These are phyloP conservation scores for Prunella vulgaris DNA, from an alignment of 257 asterid species.

Conservation along the genomic window DNA sequence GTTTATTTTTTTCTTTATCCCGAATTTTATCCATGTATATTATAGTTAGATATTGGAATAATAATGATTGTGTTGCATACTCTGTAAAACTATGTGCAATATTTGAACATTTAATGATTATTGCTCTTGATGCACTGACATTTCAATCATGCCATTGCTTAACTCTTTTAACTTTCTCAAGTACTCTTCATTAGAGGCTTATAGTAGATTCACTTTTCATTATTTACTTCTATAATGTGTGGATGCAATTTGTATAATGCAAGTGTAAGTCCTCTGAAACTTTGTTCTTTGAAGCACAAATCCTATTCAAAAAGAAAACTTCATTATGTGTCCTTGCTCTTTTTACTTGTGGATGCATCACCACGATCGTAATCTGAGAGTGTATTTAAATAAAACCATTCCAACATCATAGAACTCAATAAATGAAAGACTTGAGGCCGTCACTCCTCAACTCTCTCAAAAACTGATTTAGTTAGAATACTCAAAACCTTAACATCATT, in stretches of 20 bases:
- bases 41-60: background rate
- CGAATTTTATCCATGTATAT: background rate
- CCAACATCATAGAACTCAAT: too few species aligned
- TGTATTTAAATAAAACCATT: too few species aligned
- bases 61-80: background rate
- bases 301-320: too few species aligned
- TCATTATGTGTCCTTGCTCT: too few species aligned
- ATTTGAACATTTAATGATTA: background rate
- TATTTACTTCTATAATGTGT: too few species aligned
- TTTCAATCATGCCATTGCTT: background rate
- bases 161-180: background rate
- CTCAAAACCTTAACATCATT: too few species aligned
- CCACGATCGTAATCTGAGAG: too few species aligned
- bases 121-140: background rate
- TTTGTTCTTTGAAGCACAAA: background rate
- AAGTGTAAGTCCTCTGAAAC: background rate
- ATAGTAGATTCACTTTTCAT: too few species aligned
- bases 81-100: background rate
- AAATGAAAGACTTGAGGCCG: too few species aligned
- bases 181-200: background rate
- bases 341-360: too few species aligned
- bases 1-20: background rate
- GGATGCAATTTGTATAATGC: background rate
- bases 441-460: too few species aligned
- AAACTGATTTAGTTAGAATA: too few species aligned